These are phyloP conservation scores for Tremellales sp. DNA, from an alignment of 1,284 basidiomycete species.

Conservation along the genomic window DNA sequence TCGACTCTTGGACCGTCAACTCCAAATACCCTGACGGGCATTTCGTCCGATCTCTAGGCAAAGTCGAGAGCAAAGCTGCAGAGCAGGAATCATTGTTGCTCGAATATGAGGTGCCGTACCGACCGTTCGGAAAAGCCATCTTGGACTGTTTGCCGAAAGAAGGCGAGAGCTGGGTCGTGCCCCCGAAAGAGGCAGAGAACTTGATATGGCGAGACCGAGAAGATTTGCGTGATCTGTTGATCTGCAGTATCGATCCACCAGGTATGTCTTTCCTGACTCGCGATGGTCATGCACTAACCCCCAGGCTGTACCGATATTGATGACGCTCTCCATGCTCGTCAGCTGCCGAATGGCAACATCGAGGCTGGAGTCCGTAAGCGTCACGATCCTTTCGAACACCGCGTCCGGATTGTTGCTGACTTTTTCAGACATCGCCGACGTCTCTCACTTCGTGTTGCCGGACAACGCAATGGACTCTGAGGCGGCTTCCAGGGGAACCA, in stretches of 20 bases:
- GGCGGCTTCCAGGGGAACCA: slow-evolving; percentile 91
- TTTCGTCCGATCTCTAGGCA: slow-evolving; percentile 88
- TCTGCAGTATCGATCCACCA: slow-evolving; percentile 97
- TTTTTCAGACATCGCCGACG: slow-evolving; percentile 86
- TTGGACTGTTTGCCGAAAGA: slow-evolving; percentile 84
- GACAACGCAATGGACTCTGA: slow-evolving; percentile 97
- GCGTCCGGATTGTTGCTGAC: background rate
- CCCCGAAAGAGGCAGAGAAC: slow-evolving; percentile 60
- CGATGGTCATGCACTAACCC: background rate
- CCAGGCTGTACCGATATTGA: slow-evolving; percentile 96
- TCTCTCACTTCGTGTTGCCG: slow-evolving; percentile 90
- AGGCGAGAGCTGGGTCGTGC: slow-evolving; percentile 91
- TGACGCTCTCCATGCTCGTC: slow-evolving; percentile 92
- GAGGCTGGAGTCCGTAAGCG: slow-evolving; percentile 95
- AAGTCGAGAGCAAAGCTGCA: slow-evolving; percentile 89
- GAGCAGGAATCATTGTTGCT: slow-evolving; percentile 92
- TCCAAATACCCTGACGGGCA: slow-evolving; percentile 96
- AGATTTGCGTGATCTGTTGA: slow-evolving; percentile 78
- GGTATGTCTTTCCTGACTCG: slow-evolving; percentile 51
- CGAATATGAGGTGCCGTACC: slow-evolving; percentile 94
- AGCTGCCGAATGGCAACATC: slow-evolving; percentile 87
- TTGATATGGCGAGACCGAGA: slow-evolving; percentile 78
- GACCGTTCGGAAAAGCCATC: slow-evolving; percentile 93
- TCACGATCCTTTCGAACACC: background rate
- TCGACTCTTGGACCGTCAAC: slow-evolving; percentile 83